These are phyloP conservation scores for Otatea glauca DNA, from an alignment of 176 grass and related monocot genomes.

Conservation along the genomic window DNA sequence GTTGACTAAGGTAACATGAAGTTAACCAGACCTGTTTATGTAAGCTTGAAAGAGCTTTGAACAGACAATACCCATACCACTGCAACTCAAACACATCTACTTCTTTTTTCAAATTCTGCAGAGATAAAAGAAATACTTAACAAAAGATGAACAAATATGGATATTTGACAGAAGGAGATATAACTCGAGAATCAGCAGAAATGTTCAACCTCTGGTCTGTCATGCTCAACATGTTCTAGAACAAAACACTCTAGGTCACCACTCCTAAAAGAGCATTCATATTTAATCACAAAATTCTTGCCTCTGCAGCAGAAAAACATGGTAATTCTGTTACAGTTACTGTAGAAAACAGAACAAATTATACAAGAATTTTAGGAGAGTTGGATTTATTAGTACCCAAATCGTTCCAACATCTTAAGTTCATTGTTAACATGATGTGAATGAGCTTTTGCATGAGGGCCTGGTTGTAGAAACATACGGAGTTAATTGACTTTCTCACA, in stretches of 20 bases:
- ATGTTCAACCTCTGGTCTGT: slow-evolving; percentile 79
- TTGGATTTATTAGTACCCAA: slow-evolving; percentile 64
- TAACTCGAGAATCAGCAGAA: slow-evolving; percentile 10
- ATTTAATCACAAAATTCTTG: slow-evolving; percentile 70
- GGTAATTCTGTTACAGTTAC: slow-evolving; percentile 8
- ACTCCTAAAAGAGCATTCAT: slow-evolving; percentile 64
- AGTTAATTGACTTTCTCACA: slow-evolving; percentile 40
- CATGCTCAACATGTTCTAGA: slow-evolving; percentile 91
- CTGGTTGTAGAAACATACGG: slow-evolving; percentile 55
- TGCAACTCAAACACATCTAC: slow-evolving; percentile 65
- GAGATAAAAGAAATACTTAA: slow-evolving; percentile 41
- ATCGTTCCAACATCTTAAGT: slow-evolving; percentile 83
- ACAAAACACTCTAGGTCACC: slow-evolving; percentile 83
- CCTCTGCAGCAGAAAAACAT: slow-evolving; percentile 64
- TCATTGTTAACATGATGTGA: slow-evolving; percentile 90
- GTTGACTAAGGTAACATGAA: slow-evolving; percentile 26
- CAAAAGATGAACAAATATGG: slow-evolving; percentile 15
- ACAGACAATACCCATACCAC: slow-evolving; percentile 88
- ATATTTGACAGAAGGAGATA: slow-evolving; percentile 32
- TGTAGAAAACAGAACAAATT: slow-evolving; percentile 12
- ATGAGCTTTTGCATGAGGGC: slow-evolving; percentile 84
- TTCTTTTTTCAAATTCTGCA: slow-evolving; percentile 81
- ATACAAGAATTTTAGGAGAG: not conserved
- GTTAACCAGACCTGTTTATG: slow-evolving; percentile 73
- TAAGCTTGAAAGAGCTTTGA: slow-evolving; percentile 82